Evolutionary conservation across 1,284 basidiomycete species (phyloP).

Genomic region (Neonothopanus nambi): DNA sequence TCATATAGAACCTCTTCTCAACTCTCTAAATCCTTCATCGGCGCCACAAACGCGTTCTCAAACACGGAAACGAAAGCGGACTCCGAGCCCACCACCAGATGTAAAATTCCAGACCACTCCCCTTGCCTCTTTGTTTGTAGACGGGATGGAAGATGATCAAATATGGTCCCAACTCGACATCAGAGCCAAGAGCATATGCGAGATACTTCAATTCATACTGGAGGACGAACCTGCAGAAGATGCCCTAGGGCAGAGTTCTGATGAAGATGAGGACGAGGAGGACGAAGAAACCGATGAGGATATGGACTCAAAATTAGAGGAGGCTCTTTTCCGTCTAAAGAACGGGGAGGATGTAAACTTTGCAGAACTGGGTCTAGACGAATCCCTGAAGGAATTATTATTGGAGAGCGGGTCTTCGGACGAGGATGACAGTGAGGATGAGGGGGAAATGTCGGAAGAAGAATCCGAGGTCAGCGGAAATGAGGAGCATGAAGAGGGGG

Average conservation of each 20-base stretch:
- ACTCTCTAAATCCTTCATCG: slow-evolving; percentile 59
- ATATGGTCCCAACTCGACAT: slow-evolving; percentile 94
- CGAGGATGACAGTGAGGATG: slow-evolving; percentile 33
- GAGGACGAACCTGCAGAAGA: slow-evolving; percentile 43
- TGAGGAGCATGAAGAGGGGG: slow-evolving; percentile 27
- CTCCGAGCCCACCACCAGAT: slow-evolving; percentile 35
- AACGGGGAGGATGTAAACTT: slow-evolving; percentile 30
- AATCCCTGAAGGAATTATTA: slow-evolving; percentile 17
- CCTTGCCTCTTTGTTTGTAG: slow-evolving; percentile 70
- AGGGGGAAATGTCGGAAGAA: slow-evolving; percentile 36
- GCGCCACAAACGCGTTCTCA: slow-evolving; percentile 76
- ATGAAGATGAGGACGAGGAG: slow-evolving; percentile 24
- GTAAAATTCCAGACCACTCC: slow-evolving; percentile 68
- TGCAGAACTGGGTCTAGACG: slow-evolving; percentile 26
- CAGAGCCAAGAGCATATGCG: slow-evolving; percentile 64
- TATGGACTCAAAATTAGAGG: slow-evolving; percentile 24
- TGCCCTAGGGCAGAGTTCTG: slow-evolving; percentile 27
- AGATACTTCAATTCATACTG: slow-evolving; percentile 54
- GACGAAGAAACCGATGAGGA: too few relatives aligned
- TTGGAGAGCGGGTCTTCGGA: slow-evolving; percentile 24
- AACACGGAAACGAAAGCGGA: slow-evolving; percentile 47
- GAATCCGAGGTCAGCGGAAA: slow-evolving; percentile 23
- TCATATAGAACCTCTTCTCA: slow-evolving; percentile 68
- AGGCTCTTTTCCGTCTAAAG: slow-evolving; percentile 27
- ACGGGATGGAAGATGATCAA: slow-evolving; percentile 88